Percentiles rank a stretch among this genome's conserved stretches.
Conservation (phyloP, 805 yeast genomes). For the Sugiyamaella smithiae region DNA sequence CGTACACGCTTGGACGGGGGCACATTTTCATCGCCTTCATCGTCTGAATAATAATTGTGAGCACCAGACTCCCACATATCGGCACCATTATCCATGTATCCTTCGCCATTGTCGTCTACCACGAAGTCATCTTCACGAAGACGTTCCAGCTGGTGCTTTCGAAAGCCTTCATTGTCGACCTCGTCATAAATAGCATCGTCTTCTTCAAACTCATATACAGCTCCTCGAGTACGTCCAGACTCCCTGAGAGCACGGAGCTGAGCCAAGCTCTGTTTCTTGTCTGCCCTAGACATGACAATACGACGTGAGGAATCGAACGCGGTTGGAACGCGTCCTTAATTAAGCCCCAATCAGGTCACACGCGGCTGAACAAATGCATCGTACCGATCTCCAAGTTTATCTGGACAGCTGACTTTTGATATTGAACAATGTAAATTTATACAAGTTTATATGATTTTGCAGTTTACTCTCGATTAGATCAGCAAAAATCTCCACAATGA, state of each 20-base stretch:
- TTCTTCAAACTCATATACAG: conserved; percentile 47
- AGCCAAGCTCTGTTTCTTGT: neutral
- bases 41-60: conserved; percentile 35
- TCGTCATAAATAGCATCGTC: conserved; percentile 75
- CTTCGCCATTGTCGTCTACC: conserved; percentile 90
- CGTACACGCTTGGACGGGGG: conserved; percentile 30
- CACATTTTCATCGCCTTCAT: conserved; percentile 30
- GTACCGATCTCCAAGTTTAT: too few species aligned
- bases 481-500: too few species aligned
- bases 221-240: conserved; percentile 28
- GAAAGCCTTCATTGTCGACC: conserved; percentile 75
- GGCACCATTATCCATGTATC: conserved; percentile 89
- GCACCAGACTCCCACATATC: conserved; percentile 77
- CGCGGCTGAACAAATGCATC: too few species aligned
- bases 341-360: neutral
- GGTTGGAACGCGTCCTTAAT: neutral
- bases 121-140: conserved; percentile 88
- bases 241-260: conserved; percentile 10
- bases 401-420: too few species aligned
- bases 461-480: too few species aligned
- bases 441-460: too few species aligned
- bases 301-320: neutral
- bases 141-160: conserved; percentile 74
- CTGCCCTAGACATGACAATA: conserved; percentile 1
- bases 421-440: too few species aligned